A percentile compares a stretch with the other conserved stretches of the same genome.
Conservation (phyloP, 1,284 basidiomycete genomes). For the Stygiomarasmius scandens region DNA sequence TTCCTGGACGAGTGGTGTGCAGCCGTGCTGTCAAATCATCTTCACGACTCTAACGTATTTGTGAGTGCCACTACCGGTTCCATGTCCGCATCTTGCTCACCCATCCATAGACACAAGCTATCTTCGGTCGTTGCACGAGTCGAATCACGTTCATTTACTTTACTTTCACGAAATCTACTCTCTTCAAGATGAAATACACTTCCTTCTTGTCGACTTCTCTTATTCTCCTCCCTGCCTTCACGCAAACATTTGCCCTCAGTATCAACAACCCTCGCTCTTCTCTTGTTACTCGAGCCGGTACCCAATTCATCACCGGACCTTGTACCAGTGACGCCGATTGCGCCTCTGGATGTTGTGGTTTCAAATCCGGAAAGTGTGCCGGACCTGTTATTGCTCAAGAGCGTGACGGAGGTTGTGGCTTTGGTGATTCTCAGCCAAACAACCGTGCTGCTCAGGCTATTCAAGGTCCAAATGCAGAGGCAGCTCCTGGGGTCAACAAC, state of each 20-base stretch:
- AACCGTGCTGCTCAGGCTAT: background rate
- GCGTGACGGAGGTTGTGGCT: conserved; percentile 1
- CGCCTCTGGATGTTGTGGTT: background rate
- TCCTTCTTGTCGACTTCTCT: background rate
- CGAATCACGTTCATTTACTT: background rate
- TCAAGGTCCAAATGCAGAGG: conserved; percentile 3
- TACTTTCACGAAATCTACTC: background rate
- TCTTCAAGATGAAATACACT: background rate
- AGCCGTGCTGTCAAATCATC: too few species aligned
- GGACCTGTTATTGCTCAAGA: conserved; percentile 1
- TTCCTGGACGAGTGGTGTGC: too few species aligned
- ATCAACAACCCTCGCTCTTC: background rate
- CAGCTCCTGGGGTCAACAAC: background rate
- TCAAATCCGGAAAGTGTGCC: background rate
- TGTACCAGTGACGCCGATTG: background rate
- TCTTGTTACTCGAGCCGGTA: background rate
- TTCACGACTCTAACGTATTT: background rate
- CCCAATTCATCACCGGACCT: background rate
- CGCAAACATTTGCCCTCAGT: background rate
- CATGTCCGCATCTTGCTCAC: background rate
- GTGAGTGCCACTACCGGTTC: too few species aligned
- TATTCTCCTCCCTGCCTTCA: background rate
- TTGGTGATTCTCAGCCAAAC: background rate
- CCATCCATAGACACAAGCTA: background rate
- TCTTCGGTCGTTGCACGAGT: background rate